Conservation (phyloP, 495 filamentous ascomycete genomes). For the Aspergillus carlsbadensis region DNA sequence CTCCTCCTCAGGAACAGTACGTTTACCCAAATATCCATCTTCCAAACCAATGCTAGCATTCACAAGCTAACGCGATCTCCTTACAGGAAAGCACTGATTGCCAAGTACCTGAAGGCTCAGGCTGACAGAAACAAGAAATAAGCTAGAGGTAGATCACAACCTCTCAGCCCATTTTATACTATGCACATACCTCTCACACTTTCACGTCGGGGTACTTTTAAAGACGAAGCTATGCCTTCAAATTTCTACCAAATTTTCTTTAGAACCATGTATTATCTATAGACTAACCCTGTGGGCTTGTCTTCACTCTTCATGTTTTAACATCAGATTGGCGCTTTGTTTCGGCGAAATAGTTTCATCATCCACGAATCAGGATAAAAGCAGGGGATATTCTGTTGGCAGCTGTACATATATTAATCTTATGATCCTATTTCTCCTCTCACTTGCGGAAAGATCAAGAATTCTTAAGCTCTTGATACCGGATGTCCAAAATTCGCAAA, state of each 20-base stretch:
- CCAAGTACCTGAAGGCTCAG: constrained; percentile 83
- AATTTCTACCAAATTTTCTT: constrained; percentile 11
- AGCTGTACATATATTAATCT: constrained; percentile 9
- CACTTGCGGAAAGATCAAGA: background rate
- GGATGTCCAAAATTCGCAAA: too few species aligned
- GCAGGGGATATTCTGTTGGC: constrained; percentile 3
- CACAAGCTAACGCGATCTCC: background rate
- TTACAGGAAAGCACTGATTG: constrained; percentile 78
- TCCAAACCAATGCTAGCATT: background rate
- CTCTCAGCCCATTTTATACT: background rate
- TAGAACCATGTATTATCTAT: constrained; percentile 30
- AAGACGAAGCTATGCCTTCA: constrained; percentile 11
- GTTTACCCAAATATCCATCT: constrained; percentile 29
- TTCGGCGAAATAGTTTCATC: constrained; percentile 6
- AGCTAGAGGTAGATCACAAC: constrained; percentile 13
- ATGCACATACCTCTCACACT: constrained; percentile 12
- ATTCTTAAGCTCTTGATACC: too few species aligned
- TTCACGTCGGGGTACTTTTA: constrained; percentile 10
- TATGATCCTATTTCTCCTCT: constrained; percentile 4
- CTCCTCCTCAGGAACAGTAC: constrained; percentile 87
- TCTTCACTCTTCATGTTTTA: constrained; percentile 6
- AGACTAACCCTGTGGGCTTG: constrained; percentile 24
- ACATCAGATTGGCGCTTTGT: constrained; percentile 10
- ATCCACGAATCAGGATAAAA: constrained; percentile 4
- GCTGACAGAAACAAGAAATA: constrained; percentile 71